Conservation (phyloP, 106 monocot species). For the Allium cepa region DNA sequence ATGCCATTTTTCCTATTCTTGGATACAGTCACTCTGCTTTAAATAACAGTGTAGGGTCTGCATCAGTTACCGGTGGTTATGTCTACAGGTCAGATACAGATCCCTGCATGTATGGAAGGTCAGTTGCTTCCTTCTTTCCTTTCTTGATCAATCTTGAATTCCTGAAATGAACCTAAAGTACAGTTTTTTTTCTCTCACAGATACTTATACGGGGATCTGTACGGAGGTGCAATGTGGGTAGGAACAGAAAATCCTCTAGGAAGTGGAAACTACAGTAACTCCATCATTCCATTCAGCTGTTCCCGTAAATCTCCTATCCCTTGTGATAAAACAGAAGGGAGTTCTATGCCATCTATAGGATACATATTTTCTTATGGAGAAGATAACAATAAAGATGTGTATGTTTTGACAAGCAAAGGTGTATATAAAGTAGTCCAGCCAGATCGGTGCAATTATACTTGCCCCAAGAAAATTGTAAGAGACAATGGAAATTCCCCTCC, state of each 20-base stretch:
- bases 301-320: constrained; percentile 62
- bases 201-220: constrained; percentile 77
- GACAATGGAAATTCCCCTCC: constrained; percentile 15
- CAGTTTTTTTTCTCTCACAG: constrained; percentile 18
- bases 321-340: constrained; percentile 43
- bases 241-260: constrained; percentile 53
- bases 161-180: not conserved
- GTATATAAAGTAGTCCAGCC: constrained; percentile 73
- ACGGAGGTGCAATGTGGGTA: constrained; percentile 54
- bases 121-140: not conserved
- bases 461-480: constrained; percentile 35
- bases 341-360: constrained; percentile 54
- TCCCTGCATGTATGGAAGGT: constrained; percentile 96
- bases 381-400: constrained; percentile 77
- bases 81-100: constrained; percentile 71
- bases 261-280: constrained; percentile 75
- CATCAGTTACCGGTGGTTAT: constrained; percentile 74
- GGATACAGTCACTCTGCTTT: constrained; percentile 60
- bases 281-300: constrained; percentile 46
- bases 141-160: not conserved
- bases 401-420: constrained; percentile 58
- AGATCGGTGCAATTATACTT: constrained; percentile 63
- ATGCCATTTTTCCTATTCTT: constrained; percentile 72
- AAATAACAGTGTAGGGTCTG: constrained; percentile 52
- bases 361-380: constrained; percentile 80